phyloP scores from a whole-genome alignment of 192 early-diverging fungal species.

The Funneliformis geosporum region DNA sequence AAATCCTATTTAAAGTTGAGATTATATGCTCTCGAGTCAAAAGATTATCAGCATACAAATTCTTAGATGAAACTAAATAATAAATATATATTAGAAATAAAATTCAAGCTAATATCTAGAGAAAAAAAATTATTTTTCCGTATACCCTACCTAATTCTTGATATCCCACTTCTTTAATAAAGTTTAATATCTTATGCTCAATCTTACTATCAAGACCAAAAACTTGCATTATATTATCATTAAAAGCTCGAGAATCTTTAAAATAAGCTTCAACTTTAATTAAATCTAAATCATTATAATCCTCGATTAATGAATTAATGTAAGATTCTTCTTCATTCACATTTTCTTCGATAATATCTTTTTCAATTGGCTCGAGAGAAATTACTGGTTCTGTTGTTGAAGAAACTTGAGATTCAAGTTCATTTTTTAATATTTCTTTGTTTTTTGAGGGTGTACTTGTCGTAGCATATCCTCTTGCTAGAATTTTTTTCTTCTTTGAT shows the following conservation, averaged over 20 bases:
- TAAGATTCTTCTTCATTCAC: constrained; percentile 38
- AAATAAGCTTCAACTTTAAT: constrained; percentile 45
- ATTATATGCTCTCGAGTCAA: constrained; percentile 43
- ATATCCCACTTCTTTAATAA: constrained; percentile 39
- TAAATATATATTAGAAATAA: neutral
- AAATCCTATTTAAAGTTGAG: constrained; percentile 48
- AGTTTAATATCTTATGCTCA: constrained; percentile 40
- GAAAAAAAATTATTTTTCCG: neutral
- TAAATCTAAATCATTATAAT: constrained; percentile 33
- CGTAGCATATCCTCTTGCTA: constrained; percentile 42
- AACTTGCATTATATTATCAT: constrained; percentile 38
- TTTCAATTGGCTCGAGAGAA: neutral
- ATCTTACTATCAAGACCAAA: constrained; percentile 42
- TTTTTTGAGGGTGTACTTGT: constrained; percentile 43
- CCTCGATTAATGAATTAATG: constrained; percentile 37
- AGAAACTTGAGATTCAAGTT: constrained; percentile 18
- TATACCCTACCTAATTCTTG: constrained; percentile 36
- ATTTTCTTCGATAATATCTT: neutral
- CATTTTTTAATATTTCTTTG: neutral
- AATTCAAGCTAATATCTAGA: neutral
- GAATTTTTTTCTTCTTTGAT: constrained; percentile 45
- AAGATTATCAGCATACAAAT: constrained; percentile 34
- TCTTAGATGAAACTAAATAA: neutral
- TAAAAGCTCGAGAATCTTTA: constrained; percentile 37
- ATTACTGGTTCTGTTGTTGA: neutral